Conservation (phyloP, 768 basidiomycete genomes). For the Russula ochroleuca region DNA sequence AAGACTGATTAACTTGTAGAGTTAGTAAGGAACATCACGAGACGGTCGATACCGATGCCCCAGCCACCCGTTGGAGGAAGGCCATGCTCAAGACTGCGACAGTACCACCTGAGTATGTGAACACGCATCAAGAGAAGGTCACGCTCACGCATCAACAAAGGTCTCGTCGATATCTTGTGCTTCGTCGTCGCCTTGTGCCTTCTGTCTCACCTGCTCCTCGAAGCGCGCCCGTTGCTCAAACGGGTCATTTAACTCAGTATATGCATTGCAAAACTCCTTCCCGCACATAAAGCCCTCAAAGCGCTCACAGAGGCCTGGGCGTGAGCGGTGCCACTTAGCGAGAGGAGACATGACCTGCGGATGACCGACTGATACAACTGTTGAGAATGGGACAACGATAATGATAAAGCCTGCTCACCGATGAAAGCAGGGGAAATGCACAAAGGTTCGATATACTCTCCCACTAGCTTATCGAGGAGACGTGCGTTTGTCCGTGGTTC, state of each 20-base stretch:
- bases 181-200: constrained; percentile 96
- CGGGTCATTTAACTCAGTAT: constrained; percentile 99
- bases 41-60: constrained; percentile 92
- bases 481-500: constrained; percentile 95
- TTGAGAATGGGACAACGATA: neutral
- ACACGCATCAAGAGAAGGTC: neutral
- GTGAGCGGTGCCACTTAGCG: constrained; percentile 97
- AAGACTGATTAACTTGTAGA: constrained; percentile 66
- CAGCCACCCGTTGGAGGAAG: constrained; percentile 97
- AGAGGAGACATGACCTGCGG: constrained; percentile 99
- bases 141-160: constrained; percentile 84
- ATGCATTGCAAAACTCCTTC: constrained; percentile 98
- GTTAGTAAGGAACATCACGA: constrained; percentile 98
- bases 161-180: constrained; percentile 97
- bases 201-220: constrained; percentile 91
- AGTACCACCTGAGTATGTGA: neutral
- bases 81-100: constrained; percentile 83
- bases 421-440: constrained; percentile 98
- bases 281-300: constrained; percentile 99
- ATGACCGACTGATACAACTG: constrained; percentile 66
- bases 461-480: constrained; percentile 97
- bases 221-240: constrained; percentile 94
- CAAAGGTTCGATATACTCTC: constrained; percentile 95
- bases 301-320: constrained; percentile 94
- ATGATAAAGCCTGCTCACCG: constrained; percentile 41